Evolutionary conservation across 2,329 filamentous ascomycete genomes (phyloP).

Genomic region (Rhexocercosporidium sp.): DNA sequence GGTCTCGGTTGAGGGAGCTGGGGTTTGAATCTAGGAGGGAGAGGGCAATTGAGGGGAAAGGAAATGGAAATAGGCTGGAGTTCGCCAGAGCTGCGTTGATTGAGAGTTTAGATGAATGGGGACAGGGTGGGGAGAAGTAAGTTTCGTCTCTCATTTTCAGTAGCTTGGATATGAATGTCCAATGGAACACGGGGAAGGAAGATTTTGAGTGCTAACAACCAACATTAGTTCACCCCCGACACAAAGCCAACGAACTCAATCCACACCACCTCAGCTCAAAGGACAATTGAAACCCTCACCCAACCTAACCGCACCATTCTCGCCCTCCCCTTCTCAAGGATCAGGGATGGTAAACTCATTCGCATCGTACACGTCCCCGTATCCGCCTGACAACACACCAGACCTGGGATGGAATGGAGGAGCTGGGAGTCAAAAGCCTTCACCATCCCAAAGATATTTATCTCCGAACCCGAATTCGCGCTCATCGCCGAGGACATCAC

Average conservation of each 20-base stretch:
- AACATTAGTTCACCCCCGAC: too few relatives aligned
- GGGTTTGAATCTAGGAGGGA: slow-evolving; percentile 1
- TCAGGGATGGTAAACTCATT: background rate
- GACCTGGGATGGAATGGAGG: background rate
- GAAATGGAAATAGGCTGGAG: slow-evolving; percentile 27
- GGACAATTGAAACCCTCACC: slow-evolving; percentile 13
- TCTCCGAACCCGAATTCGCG: background rate
- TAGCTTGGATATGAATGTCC: too few relatives aligned
- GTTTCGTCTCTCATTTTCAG: too few relatives aligned
- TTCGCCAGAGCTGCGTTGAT: slow-evolving; percentile 28
- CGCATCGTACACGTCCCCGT: slow-evolving; percentile 17
- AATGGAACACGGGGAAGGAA: too few relatives aligned
- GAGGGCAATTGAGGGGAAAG: slow-evolving; percentile 1
- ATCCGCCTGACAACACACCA: background rate
- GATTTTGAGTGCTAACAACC: background rate
- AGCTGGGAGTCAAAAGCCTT: background rate
- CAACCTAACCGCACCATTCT: slow-evolving; percentile 33
- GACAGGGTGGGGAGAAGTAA: slow-evolving; percentile 18
- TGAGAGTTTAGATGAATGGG: slow-evolving; percentile 30
- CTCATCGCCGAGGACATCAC: background rate
- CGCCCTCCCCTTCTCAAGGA: slow-evolving; percentile 11
- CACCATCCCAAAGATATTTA: background rate
- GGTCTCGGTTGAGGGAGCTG: slow-evolving; percentile 26
- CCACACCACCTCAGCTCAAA: background rate
- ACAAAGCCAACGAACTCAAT: background rate